Conservation (phyloP, 176 grass and related monocot species). For the Canna indica region DNA sequence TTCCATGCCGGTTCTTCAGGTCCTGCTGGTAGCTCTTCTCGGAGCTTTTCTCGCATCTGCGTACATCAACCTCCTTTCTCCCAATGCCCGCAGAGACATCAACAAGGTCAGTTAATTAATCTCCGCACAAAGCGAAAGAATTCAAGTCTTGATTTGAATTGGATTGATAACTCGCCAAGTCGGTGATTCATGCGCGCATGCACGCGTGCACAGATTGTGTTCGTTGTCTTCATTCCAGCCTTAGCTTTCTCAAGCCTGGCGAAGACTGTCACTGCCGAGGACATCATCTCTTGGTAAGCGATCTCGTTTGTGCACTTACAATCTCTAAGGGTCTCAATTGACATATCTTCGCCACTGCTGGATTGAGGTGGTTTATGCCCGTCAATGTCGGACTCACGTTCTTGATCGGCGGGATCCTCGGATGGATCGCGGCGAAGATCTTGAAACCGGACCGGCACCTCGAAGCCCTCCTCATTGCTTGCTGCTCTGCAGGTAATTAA, state of each 20-base stretch:
- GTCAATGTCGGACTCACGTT: conserved; percentile 43
- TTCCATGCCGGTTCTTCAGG: conserved; percentile 23
- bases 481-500: conserved; percentile 42
- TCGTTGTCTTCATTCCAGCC: conserved; percentile 36
- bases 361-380: conserved; percentile 60
- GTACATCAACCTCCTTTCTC: conserved; percentile 16
- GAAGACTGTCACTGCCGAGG: conserved; percentile 44
- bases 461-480: conserved; percentile 35
- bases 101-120: conserved; percentile 21
- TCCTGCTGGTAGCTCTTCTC: conserved; percentile 23
- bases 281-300: conserved; percentile 52
- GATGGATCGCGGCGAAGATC: conserved; percentile 32
- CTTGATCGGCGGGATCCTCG: conserved; percentile 32
- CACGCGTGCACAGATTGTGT: conserved; percentile 20
- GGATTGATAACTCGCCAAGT: not conserved
- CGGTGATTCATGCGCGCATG: not conserved
- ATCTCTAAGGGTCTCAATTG: no score
- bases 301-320: not conserved
- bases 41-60: conserved; percentile 27
- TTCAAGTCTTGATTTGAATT: not conserved
- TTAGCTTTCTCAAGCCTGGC: conserved; percentile 48
- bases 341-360: not conserved
- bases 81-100: conserved; percentile 18
- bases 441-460: conserved; percentile 26
- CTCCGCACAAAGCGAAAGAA: not conserved